Evolutionary conservation across 768 basidiomycete species (phyloP), one percentile per base, ranked within the genome.

Genomic region (Ramaria sp.): DNA sequence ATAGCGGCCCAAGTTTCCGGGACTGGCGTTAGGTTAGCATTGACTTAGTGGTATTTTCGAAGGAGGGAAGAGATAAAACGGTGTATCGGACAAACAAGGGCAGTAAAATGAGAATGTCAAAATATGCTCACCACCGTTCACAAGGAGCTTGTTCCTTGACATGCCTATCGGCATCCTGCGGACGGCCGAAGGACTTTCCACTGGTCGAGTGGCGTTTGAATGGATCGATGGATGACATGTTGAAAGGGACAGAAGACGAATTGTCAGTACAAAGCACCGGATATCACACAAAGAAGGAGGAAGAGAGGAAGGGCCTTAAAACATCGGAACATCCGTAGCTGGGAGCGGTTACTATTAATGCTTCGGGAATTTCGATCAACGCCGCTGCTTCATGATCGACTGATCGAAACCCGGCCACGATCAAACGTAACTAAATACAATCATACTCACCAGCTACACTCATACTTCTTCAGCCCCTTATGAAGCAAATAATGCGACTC

Each of bases 151-250:
- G 54, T 34, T 56, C 54, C 22, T 43, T 45, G 22, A 56, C 31
- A 30, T 56, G 54, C 22, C 54, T 45, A 45, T 56, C 54, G 7
- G 54, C 54, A 30, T 56, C 54, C 34, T 56, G 54, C 1, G 54
- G 54, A 4, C 54, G 2, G 6, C 54, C 54, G 30, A 56, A 56
- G 17, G 31, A 43, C 17, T 49, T 47, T 20, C 54, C 54, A n/a
- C 54, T 56, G 39, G 6, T 6, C 9, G 10, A 24, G 10, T 6
- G 5, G 47, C 47, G n/a, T n/a, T n/a, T n/a, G n/a, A 48, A 24
- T 5, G 5, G 17, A 19, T 13, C 24, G 47, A 48, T 9, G 24
- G 47, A 42, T 42, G n/a, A n/a, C n/a, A 42, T 15, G 15, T 15
- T 6, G 41, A 42, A 19, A 13, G 15, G 20, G 30, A 27, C 7